phyloP scores from a whole-genome alignment of 148 eudicot genomes.

The Chenopodium album region DNA sequence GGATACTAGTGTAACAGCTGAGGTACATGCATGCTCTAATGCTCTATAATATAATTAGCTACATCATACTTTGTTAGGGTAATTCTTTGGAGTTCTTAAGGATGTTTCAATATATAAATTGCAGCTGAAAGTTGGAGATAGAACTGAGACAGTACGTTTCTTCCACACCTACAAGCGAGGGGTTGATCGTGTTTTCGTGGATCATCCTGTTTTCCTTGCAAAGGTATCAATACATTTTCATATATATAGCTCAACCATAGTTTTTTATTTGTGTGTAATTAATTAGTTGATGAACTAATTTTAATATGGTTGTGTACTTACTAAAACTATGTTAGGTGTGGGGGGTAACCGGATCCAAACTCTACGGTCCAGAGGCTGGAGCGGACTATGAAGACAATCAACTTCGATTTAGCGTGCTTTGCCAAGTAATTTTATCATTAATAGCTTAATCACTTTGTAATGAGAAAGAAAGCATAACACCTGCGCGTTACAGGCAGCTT shows the following conservation, averaged over 20 bases:
- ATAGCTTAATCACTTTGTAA: background rate
- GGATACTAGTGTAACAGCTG: slow-evolving; percentile 61
- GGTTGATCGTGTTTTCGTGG: slow-evolving; percentile 79
- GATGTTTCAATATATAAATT: background rate
- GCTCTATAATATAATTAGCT: background rate
- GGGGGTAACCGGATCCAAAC: slow-evolving; percentile 84
- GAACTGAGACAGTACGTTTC: slow-evolving; percentile 55
- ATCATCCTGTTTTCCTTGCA: slow-evolving; percentile 75
- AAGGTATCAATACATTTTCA: slow-evolving; percentile 36
- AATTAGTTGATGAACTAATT: background rate
- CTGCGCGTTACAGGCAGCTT: slow-evolving; percentile 64
- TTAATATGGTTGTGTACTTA: background rate
- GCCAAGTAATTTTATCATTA: slow-evolving; percentile 42
- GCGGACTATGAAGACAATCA: slow-evolving; percentile 78
- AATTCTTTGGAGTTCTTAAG: background rate
- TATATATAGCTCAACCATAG: background rate
- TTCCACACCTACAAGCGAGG: slow-evolving; percentile 84
- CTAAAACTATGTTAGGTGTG: slow-evolving; percentile 49
- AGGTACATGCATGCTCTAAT: slow-evolving; percentile 36
- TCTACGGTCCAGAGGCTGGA: slow-evolving; percentile 84
- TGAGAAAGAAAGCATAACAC: background rate
- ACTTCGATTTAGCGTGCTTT: slow-evolving; percentile 71
- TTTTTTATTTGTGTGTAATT: background rate
- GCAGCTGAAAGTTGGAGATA: slow-evolving; percentile 66
- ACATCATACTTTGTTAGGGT: background rate